Conservation (phyloP, 2,329 filamentous ascomycete genomes). For the Penicillium sp. region DNA sequence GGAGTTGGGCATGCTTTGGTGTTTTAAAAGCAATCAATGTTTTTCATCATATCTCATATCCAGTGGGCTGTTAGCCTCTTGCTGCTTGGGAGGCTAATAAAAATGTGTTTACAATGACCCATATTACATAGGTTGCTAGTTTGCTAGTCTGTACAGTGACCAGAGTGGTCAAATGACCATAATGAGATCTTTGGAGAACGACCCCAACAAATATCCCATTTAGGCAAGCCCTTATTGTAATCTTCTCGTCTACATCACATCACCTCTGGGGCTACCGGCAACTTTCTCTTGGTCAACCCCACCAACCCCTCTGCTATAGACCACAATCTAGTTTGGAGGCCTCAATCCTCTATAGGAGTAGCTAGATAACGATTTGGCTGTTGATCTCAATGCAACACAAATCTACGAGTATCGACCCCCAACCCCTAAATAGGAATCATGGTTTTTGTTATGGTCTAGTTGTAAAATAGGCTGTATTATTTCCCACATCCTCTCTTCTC, state of each 20-base stretch:
- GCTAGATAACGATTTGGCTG: too few species aligned
- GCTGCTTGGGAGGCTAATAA: slow-evolving; percentile 6
- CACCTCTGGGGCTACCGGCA: background rate
- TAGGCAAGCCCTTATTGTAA: background rate
- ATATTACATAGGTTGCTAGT: slow-evolving; percentile 13
- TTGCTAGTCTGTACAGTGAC: slow-evolving; percentile 12
- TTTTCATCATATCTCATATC: slow-evolving; percentile 16
- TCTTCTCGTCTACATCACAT: background rate
- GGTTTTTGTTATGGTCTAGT: too few species aligned
- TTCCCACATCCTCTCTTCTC: too few species aligned
- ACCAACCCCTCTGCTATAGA: background rate
- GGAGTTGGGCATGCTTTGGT: slow-evolving; percentile 30
- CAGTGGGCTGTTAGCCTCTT: slow-evolving; percentile 11
- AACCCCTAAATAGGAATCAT: too few species aligned
- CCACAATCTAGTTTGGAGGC: background rate
- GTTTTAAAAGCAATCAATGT: slow-evolving; percentile 31
- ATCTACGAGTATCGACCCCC: too few species aligned
- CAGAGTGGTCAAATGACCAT: slow-evolving; percentile 8
- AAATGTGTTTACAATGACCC: slow-evolving; percentile 12
- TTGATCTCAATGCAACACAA: too few species aligned
- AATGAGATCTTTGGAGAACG: slow-evolving; percentile 11
- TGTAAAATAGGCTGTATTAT: too few species aligned
- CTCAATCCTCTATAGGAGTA: background rate
- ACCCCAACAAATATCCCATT: slow-evolving; percentile 2
- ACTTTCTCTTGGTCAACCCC: background rate